Evolutionary conservation across 2,329 filamentous ascomycete species (phyloP), one percentile per base, ranked within the genome.

Genomic region (Stagonosporopsis cucurbitacearum): DNA sequence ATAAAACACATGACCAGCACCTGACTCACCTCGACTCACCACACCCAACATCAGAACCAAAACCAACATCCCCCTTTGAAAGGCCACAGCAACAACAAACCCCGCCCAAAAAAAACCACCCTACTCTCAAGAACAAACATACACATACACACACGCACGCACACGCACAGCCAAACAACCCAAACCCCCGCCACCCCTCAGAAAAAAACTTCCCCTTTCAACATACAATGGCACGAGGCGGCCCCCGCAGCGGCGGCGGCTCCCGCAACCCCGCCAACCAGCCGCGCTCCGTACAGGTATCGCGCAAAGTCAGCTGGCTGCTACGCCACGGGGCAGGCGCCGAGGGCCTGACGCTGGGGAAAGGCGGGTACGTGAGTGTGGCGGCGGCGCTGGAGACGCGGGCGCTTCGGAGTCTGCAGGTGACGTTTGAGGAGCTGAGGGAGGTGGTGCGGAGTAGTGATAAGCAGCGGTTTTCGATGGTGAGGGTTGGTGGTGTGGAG

Each of bases 381-480:
- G 75, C 78, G 26, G 85, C 87, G 59, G 78, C 87, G 62, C 79
- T 89, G 32, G 76, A 78, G 66, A 86, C 84, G 72, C 80, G 79
- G 47, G 83, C 81, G 40, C 76, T 97, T 50, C 85, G 84, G 60
- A 86, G 84, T 4, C 81, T 96, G 9, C 82, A 90, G 58, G 84
- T 89, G n/a, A 90, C 88, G 0, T 84, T 96, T 54, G 78, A 81
- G 2, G 94, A 97, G 63, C 82, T 99, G 60, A 80, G 84, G 50
- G 74, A 81, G 9, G 83, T 88, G 15, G 92, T 97, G 12, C 76
- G 80, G 13, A 84, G 84, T 44, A 96, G 92, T 71, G 90, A 94
- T 69, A 99, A 99, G 79, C 90, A 97, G 76, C 90, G 95, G 35
- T 99, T 96, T 80, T 85, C 87, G 1, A 81, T 98, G 69, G 88